These are phyloP conservation scores for Erodium trifolium DNA, from an alignment of 441 rosid genomes.

Conservation along the genomic window DNA sequence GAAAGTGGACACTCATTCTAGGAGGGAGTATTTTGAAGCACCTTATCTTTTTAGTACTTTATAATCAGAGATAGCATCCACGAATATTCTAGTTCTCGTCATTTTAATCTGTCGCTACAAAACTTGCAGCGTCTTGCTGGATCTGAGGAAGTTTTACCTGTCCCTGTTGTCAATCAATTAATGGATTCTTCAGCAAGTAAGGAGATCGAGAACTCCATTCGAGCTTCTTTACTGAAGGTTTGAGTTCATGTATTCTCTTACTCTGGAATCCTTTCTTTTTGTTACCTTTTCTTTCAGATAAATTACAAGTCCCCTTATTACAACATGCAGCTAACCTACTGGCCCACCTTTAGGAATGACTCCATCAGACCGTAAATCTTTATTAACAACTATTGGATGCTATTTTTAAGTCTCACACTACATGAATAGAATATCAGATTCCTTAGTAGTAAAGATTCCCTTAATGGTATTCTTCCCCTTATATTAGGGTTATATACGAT, in stretches of 20 bases:
- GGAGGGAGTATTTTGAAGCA: background rate
- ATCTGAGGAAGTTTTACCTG: constrained; percentile 63
- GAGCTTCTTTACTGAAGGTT: constrained; percentile 50
- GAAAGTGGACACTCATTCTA: no score
- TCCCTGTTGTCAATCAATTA: constrained; percentile 37
- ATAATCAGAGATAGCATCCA: background rate
- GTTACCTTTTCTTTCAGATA: background rate
- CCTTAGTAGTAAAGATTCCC: no score
- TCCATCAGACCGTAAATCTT: background rate
- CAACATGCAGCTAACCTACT: background rate
- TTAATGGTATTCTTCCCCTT: no score
- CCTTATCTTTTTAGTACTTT: background rate
- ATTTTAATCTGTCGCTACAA: constrained; percentile 21
- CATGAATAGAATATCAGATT: background rate
- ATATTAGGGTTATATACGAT: no score
- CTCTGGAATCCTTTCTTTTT: background rate
- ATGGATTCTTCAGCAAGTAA: constrained; percentile 36
- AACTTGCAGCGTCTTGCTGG: constrained; percentile 71
- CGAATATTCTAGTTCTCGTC: constrained; percentile 1
- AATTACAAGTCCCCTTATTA: background rate
- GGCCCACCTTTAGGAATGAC: background rate
- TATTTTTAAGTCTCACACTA: background rate
- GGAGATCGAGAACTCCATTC: constrained; percentile 54
- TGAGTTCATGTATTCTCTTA: constrained; percentile 9
- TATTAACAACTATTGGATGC: background rate